These are phyloP conservation scores for Acer negundo DNA, from an alignment of 345 rosid genomes.

Conservation along the genomic window DNA sequence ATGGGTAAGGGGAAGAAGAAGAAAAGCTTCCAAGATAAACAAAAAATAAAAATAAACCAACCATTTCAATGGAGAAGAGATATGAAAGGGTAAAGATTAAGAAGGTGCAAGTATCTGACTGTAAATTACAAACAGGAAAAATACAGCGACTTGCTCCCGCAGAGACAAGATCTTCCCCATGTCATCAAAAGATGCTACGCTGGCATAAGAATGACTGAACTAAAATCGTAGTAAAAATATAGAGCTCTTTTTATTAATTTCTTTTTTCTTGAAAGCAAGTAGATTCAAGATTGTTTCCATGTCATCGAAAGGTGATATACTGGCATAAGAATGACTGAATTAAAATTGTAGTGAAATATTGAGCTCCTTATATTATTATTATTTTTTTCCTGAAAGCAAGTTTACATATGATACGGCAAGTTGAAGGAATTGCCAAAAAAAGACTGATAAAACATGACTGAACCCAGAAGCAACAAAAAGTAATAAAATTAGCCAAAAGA, in stretches of 20 bases:
- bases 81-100: background rate
- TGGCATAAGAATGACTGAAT: background rate
- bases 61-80: background rate
- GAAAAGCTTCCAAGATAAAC: background rate
- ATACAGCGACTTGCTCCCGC: background rate
- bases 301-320: background rate
- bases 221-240: background rate
- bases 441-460: no score
- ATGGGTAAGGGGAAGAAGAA: no score
- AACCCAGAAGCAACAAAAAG: background rate
- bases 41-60: background rate
- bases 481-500: background rate
- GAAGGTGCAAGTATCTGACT: background rate
- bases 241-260: no score
- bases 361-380: no score
- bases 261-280: no score
- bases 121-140: slow-evolving; percentile 2
- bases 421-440: background rate
- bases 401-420: background rate
- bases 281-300: background rate
- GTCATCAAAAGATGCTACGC: background rate
- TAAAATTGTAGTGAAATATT: background rate
- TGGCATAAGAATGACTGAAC: background rate
- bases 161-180: background rate
- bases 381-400: background rate